phyloP scores from a whole-genome alignment of 306 rosid species.

The Neltuma alba region DNA sequence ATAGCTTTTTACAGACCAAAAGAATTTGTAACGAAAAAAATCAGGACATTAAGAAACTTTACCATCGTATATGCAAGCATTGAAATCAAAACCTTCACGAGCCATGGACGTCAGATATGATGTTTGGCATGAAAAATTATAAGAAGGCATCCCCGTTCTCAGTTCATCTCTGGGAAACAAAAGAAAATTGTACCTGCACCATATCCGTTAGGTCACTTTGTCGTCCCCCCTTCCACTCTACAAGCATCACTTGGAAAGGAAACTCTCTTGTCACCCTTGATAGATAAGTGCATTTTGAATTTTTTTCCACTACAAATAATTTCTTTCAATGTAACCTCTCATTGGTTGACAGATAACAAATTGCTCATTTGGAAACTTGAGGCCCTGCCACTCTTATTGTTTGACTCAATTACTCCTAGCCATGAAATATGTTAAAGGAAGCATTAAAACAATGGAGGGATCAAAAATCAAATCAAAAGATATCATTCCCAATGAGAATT shows the following conservation, averaged over 20 bases:
- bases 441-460: not conserved
- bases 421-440: not conserved
- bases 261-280: not conserved
- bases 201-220: constrained; percentile 11
- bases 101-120: constrained; percentile 78
- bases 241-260: not conserved
- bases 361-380: not conserved
- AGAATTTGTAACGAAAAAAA: not conserved
- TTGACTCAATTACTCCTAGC: not conserved
- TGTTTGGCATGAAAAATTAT: constrained; percentile 77
- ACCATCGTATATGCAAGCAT: constrained; percentile 84
- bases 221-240: not conserved
- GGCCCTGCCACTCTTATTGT: not conserved
- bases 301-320: not conserved
- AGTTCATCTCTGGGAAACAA: constrained; percentile 89
- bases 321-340: not conserved
- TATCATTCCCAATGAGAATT: not conserved
- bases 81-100: constrained; percentile 81
- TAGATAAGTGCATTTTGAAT: not conserved
- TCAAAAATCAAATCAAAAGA: not conserved
- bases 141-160: constrained; percentile 81
- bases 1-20: not conserved
- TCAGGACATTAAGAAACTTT: constrained; percentile 16
- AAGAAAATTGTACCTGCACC: constrained; percentile 78
- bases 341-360: not conserved